Evolutionary conservation across 345 rosid genomes (phyloP).

Genomic region (Toxicodendron radicans): DNA sequence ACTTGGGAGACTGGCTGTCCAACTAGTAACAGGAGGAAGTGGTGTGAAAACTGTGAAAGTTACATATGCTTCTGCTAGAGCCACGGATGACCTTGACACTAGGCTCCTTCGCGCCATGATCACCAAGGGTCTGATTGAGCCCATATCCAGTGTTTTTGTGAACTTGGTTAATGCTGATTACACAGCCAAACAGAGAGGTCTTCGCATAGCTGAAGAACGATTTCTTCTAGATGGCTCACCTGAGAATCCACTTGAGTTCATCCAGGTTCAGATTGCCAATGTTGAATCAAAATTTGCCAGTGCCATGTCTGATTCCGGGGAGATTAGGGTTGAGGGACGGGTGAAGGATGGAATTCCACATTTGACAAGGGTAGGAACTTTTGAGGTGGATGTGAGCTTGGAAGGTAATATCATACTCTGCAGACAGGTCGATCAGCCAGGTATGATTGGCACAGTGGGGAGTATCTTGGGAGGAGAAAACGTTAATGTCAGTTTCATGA

Average conservation of each 20-base stretch:
- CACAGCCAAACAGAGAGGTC: conserved; percentile 80
- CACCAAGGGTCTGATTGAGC: conserved; percentile 74
- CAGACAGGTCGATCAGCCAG: conserved; percentile 85
- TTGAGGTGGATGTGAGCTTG: conserved; percentile 77
- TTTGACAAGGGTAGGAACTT: conserved; percentile 75
- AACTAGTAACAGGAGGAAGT: conserved; percentile 80
- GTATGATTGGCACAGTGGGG: conserved; percentile 78
- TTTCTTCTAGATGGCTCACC: conserved; percentile 60
- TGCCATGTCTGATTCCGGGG: conserved; percentile 69
- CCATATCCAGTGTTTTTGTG: conserved; percentile 67
- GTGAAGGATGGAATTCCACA: conserved; percentile 81
- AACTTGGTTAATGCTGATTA: conserved; percentile 82
- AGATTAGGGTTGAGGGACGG: conserved; percentile 66
- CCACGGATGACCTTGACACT: conserved; percentile 83
- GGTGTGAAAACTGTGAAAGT: conserved; percentile 80
- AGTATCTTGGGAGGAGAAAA: conserved; percentile 73
- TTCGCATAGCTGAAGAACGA: conserved; percentile 71
- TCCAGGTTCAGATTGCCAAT: conserved; percentile 74
- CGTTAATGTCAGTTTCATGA: conserved; percentile 83
- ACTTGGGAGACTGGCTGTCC: conserved; percentile 79
- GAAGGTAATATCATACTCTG: conserved; percentile 79
- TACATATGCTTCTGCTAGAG: conserved; percentile 72
- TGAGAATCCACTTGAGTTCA: conserved; percentile 64
- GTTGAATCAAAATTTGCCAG: conserved; percentile 79
- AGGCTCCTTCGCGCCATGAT: conserved; percentile 87